phyloP scores from a whole-genome alignment of 495 filamentous ascomycete species.

The Podospora conica region DNA sequence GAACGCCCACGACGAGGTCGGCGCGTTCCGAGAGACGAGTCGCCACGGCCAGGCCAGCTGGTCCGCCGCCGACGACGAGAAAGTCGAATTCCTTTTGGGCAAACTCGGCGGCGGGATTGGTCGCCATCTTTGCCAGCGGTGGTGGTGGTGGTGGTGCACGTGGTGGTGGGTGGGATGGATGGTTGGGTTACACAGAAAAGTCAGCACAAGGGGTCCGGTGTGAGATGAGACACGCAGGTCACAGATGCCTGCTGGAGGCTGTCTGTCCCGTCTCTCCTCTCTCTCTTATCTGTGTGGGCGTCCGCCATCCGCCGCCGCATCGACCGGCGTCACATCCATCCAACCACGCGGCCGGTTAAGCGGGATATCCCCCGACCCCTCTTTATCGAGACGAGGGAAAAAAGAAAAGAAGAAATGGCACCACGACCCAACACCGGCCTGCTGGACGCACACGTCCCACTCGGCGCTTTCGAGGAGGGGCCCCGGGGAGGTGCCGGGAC shows the following conservation, averaged over 20 bases:
- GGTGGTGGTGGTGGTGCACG: not conserved
- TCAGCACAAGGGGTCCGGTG: not conserved
- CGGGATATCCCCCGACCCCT: not conserved
- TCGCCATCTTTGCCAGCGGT: no score
- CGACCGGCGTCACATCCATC: not conserved
- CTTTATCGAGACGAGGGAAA: not conserved
- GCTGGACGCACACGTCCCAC: not conserved
- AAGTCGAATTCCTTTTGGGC: conserved; percentile 66
- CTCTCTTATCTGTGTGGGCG: not conserved
- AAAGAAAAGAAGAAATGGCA: not conserved
- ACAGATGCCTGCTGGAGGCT: not conserved
- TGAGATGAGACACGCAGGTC: not conserved
- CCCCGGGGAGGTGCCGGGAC: not conserved
- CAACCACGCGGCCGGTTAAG: not conserved
- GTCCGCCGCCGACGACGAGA: conserved; percentile 53
- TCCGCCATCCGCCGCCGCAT: not conserved
- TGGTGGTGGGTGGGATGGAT: not conserved
- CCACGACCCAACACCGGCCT: not conserved
- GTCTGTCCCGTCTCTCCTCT: not conserved
- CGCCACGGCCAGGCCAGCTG: conserved; percentile 50
- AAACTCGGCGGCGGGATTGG: conserved; percentile 16
- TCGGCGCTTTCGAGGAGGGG: not conserved
- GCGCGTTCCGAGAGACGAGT: conserved; percentile 46
- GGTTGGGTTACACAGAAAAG: not conserved
- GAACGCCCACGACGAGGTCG: conserved; percentile 41